Evolutionary conservation across 371 early-diverging fungal genomes (phyloP).

Genomic region (Apophysomyces variabilis): DNA sequence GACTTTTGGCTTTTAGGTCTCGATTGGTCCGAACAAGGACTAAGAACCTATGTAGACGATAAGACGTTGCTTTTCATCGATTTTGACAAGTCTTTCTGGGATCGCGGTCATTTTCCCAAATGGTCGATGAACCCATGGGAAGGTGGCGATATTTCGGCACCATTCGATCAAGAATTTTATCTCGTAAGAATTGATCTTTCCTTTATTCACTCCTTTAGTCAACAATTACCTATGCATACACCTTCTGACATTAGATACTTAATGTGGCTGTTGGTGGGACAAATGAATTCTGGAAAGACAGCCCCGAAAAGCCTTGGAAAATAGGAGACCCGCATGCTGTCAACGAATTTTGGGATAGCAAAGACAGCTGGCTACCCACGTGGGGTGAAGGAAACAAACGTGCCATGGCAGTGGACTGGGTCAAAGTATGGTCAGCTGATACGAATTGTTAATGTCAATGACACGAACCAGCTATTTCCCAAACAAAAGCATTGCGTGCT

Average conservation of each 20-base stretch:
- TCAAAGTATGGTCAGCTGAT: conserved; percentile 52
- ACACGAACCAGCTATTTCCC: too few relatives aligned
- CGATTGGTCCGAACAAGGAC: conserved; percentile 66
- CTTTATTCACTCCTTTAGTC: too few relatives aligned
- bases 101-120: conserved; percentile 49
- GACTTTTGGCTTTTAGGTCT: conserved; percentile 26
- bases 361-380: conserved; percentile 56
- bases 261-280: conserved; percentile 76
- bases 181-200: conserved; percentile 32
- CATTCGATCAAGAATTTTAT: conserved; percentile 72
- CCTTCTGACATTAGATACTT: conserved; percentile 41
- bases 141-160: conserved; percentile 54
- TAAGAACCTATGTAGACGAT: conserved; percentile 67
- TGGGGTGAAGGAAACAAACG: conserved; percentile 57
- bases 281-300: conserved; percentile 68
- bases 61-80: conserved; percentile 58
- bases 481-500: too few relatives aligned
- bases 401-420: conserved; percentile 66
- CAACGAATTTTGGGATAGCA: conserved; percentile 54
- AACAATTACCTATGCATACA: too few relatives aligned
- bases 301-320: conserved; percentile 58
- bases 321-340: conserved; percentile 52
- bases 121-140: conserved; percentile 61
- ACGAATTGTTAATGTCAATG: conserved; percentile 18
- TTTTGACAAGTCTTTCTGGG: conserved; percentile 54